Evolutionary conservation across 495 filamentous ascomycete species (phyloP), one percentile per base, ranked within the genome.

Genomic region (Halenospora varia): DNA sequence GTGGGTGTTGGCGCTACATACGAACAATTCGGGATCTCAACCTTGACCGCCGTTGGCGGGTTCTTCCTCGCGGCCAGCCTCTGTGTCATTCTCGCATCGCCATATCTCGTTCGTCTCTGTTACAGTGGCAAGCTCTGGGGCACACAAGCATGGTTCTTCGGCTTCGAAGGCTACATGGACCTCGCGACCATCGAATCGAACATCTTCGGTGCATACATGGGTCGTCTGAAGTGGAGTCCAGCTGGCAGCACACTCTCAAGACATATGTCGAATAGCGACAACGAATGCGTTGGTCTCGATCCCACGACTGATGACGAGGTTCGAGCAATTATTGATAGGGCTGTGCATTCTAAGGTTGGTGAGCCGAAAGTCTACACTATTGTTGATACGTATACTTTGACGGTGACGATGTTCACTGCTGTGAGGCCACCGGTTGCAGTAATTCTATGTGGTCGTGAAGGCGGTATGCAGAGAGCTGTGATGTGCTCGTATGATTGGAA

Each of bases 391-490:
- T 45, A 53, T 26, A 49, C 59, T 0, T 47, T 57, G 75, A 71
- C 57, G 48, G 73, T 70, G 25, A 74, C 62, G 1, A 55, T 70
- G 9, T 71, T 75, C 55, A 25, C 47, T 9, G 75, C 72, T 18
- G 65, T 59, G 25, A 60, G 67, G 25, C 75, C 68, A n/a, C 75
- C 73, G 18, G 61, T 66, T 11, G 69, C 65, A 22, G 63, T 70
- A 22, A 49, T 76, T 24, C 48, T 75, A 44, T 68, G 61, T 44
- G 75, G 71, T 13, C 50, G 55, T 13, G 73, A 73, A 58, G 75
- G 73, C 18, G 75, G 72, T 44, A 76, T 75, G 72, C 59, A 69
- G 55, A 61, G 72, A 18, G 71, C 67, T 3, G 55, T 77, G n/a
- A 42, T 66, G 10, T 75, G 72, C 58, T 58, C 55, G 10, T 62